Conservation (phyloP, 352 stramenopile species). For the Phytopythium oedochilum region DNA sequence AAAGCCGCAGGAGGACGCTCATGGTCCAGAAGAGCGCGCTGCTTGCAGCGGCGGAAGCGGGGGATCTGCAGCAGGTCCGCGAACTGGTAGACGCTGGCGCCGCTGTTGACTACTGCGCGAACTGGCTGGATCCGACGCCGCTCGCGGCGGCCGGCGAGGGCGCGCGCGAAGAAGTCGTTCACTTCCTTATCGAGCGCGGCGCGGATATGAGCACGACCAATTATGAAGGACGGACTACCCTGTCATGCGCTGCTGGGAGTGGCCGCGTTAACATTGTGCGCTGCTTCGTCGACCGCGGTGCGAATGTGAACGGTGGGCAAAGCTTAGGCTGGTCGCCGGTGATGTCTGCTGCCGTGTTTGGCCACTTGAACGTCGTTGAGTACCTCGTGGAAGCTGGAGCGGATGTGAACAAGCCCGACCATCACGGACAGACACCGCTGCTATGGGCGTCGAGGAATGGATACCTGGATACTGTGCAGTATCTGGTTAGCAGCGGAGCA, state of each 20-base stretch:
- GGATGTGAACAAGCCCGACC: neutral
- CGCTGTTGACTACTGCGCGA: neutral
- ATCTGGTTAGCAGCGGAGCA: neutral
- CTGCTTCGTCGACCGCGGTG: neutral
- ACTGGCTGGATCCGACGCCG: neutral
- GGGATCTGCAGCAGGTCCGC: neutral
- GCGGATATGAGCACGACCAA: neutral
- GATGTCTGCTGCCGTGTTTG: neutral
- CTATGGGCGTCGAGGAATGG: neutral
- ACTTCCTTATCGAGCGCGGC: neutral
- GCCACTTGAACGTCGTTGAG: neutral
- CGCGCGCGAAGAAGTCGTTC: neutral
- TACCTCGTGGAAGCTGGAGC: neutral
- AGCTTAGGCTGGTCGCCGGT: neutral
- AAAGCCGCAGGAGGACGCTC: too few species aligned
- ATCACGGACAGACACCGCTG: neutral
- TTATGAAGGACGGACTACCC: neutral
- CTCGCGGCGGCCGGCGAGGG: neutral
- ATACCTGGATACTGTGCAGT: neutral
- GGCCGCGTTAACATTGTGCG: neutral
- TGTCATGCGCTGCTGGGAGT: neutral
- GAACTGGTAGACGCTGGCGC: neutral
- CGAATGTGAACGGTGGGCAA: neutral
- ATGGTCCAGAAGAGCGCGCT: neutral
- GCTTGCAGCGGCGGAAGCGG: neutral